These are phyloP conservation scores for Saturnispora hagleri DNA, from an alignment of 805 yeast genomes.

Conservation along the genomic window DNA sequence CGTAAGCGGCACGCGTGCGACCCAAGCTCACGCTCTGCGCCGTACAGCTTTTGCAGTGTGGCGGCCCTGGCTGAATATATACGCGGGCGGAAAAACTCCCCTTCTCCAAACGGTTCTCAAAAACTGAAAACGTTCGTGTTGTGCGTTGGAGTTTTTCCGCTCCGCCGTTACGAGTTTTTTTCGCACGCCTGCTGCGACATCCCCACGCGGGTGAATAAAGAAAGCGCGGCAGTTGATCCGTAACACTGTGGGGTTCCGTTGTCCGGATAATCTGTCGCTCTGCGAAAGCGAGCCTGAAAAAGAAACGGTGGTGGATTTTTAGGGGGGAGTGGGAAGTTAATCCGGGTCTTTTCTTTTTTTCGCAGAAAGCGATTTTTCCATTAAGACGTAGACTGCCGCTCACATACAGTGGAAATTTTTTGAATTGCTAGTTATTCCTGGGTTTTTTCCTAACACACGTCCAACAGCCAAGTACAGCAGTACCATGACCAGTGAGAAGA, in stretches of 20 bases:
- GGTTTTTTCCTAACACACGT: conserved; percentile 7
- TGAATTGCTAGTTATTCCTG: neutral
- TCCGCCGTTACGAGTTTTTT: neutral
- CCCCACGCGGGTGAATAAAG: neutral
- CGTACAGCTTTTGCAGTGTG: too few relatives aligned
- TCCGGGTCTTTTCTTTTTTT: neutral
- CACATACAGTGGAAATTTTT: neutral
- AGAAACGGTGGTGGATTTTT: neutral
- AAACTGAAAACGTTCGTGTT: too few relatives aligned
- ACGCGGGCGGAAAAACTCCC: too few relatives aligned
- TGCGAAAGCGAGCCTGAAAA: neutral
- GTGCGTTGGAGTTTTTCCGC: neutral
- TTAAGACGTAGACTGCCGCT: neutral
- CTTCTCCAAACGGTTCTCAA: too few relatives aligned
- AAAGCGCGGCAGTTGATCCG: neutral
- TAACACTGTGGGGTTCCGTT: conserved; percentile 1
- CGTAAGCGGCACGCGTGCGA: too few relatives aligned
- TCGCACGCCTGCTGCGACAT: neutral
- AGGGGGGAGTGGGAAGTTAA: neutral
- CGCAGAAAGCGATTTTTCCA: neutral
- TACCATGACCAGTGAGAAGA: conserved; percentile 9
- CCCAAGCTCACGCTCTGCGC: too few relatives aligned
- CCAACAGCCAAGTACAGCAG: conserved; percentile 23
- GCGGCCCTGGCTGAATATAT: too few relatives aligned
- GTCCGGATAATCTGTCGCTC: neutral